Evolutionary conservation across 1,284 basidiomycete genomes (phyloP).

Genomic region (Violaceomyces palustris): DNA sequence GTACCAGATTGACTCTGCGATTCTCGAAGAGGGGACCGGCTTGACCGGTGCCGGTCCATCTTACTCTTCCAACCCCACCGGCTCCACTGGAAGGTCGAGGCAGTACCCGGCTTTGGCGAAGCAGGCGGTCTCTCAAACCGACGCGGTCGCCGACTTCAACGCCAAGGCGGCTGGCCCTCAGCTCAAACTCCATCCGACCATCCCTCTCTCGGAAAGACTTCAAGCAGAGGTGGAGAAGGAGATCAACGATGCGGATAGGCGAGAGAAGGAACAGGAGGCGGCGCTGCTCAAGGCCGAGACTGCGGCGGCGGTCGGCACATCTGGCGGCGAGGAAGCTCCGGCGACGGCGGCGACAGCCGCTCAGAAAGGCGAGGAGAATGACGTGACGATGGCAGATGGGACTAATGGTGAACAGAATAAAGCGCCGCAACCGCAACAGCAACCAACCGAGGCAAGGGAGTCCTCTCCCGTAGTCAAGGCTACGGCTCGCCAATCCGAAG

Average conservation of each 20-base stretch:
- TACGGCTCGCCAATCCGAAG: too few relatives aligned
- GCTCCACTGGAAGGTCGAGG: constrained; percentile 13
- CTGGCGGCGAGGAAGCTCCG: background rate
- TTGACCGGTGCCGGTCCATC: constrained; percentile 45
- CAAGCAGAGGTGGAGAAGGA: constrained; percentile 45
- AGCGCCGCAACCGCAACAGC: too few relatives aligned
- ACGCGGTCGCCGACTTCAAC: constrained; percentile 48
- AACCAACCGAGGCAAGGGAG: too few relatives aligned
- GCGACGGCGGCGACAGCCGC: background rate
- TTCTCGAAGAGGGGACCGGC: constrained; percentile 50
- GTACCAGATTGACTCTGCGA: constrained; percentile 40
- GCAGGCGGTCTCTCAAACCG: constrained; percentile 36
- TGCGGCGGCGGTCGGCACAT: background rate
- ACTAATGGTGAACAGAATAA: too few relatives aligned
- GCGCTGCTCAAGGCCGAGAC: constrained; percentile 1
- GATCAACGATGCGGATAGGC: constrained; percentile 29
- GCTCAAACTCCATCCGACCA: constrained; percentile 44
- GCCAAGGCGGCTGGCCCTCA: constrained; percentile 44
- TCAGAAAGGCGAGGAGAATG: too few relatives aligned
- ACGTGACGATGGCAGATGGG: too few relatives aligned
- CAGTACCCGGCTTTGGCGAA: constrained; percentile 22
- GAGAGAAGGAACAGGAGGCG: constrained; percentile 22
- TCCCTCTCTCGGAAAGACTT: constrained; percentile 45
- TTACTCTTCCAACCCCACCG: constrained; percentile 16
- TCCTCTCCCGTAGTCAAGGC: too few relatives aligned